Percentiles rank a stretch among this genome's conserved stretches.
phyloP scores from a whole-genome alignment of 2,329 filamentous ascomycete species.

The Fusarium cyanostomum region DNA sequence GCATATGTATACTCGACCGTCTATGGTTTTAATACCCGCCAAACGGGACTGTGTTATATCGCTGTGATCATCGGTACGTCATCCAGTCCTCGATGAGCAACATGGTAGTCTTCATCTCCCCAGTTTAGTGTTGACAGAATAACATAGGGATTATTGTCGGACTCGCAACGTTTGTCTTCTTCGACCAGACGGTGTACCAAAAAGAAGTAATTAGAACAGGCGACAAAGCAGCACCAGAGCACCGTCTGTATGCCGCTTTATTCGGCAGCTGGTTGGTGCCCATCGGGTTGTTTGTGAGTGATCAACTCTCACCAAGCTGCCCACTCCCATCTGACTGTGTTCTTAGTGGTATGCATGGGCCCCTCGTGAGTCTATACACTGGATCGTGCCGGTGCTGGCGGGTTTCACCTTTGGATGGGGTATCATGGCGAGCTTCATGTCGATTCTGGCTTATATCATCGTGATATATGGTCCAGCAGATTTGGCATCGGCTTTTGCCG shows the following conservation, averaged over 20 bases:
- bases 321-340: not conserved
- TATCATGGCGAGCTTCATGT: slow-evolving; percentile 5
- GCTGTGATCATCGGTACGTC: slow-evolving; percentile 7
- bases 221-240: slow-evolving; percentile 3
- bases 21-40: slow-evolving; percentile 3
- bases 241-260: slow-evolving; percentile 6
- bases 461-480: not conserved
- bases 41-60: slow-evolving; percentile 14
- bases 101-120: no score
- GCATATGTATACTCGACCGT: slow-evolving; percentile 3
- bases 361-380: slow-evolving; percentile 4
- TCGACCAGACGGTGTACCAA: slow-evolving; percentile 5
- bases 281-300: slow-evolving; percentile 5
- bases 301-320: not conserved
- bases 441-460: not conserved
- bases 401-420: slow-evolving; percentile 15
- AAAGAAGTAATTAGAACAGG: slow-evolving; percentile 12
- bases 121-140: not conserved
- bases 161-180: slow-evolving; percentile 5
- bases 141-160: not conserved
- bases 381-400: slow-evolving; percentile 13
- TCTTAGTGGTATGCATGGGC: slow-evolving; percentile 21
- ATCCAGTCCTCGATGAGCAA: no score
- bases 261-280: slow-evolving; percentile 12
- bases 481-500: not conserved